phyloP scores from a whole-genome alignment of 176 grass and related monocot species.

The Zoysia japonica region DNA sequence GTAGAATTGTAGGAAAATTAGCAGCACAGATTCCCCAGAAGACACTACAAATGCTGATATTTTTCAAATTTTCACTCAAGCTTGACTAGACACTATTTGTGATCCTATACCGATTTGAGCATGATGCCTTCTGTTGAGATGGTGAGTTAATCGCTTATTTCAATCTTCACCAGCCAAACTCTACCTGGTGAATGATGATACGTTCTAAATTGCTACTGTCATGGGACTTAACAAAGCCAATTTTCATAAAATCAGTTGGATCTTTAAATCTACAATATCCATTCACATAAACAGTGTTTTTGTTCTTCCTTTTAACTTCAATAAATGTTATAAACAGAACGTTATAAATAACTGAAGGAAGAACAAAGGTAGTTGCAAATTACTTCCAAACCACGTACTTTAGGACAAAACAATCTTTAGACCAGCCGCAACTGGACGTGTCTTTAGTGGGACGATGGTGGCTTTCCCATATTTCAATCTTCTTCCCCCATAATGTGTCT shows the following conservation, averaged over 20 bases:
- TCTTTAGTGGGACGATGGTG: constrained; percentile 43
- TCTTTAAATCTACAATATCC: constrained; percentile 18
- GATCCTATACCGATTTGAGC: neutral
- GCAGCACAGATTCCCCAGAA: neutral
- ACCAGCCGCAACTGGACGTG: constrained; percentile 15
- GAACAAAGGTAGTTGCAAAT: neutral
- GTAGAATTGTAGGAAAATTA: neutral
- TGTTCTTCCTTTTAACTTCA: neutral
- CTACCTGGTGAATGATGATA: neutral
- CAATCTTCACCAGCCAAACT: neutral
- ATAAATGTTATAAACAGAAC: constrained; percentile 6
- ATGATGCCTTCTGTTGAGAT: neutral
- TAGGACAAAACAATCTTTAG: constrained; percentile 48
- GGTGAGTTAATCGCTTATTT: constrained; percentile 12
- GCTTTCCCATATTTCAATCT: constrained; percentile 53
- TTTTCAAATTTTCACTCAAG: constrained; percentile 22
- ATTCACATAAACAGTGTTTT: constrained; percentile 13
- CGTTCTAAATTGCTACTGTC: neutral
- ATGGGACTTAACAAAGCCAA: neutral
- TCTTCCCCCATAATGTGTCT: constrained; percentile 56
- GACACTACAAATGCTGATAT: neutral
- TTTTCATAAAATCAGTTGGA: constrained; percentile 10
- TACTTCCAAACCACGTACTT: constrained; percentile 55
- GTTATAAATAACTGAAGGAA: constrained; percentile 17
- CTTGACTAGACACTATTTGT: neutral